These are phyloP conservation scores for Exophiala alcalophila DNA, from an alignment of 2,329 filamentous ascomycete species.

Conservation along the genomic window DNA sequence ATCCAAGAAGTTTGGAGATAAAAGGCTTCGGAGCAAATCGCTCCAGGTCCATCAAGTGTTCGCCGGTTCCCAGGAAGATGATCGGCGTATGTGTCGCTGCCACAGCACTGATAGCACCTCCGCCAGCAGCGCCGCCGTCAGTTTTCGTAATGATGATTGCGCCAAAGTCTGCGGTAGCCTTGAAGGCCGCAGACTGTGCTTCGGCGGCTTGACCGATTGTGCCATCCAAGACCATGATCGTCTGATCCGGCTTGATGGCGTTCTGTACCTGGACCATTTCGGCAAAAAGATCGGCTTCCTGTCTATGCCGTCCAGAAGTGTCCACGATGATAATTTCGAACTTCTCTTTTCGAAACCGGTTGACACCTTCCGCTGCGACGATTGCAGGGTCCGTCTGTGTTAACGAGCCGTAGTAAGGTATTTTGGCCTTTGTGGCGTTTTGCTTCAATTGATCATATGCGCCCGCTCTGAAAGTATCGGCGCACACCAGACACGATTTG, in stretches of 20 bases:
- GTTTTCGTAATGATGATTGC: constrained; percentile 99
- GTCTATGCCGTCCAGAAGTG: constrained; percentile 89
- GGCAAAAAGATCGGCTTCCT: constrained; percentile 91
- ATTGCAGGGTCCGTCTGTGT: constrained; percentile 94
- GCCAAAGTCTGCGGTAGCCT: constrained; percentile 93
- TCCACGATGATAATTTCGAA: constrained; percentile 99
- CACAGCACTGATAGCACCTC: constrained; percentile 95
- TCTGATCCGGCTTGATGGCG: constrained; percentile 89
- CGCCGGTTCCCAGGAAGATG: constrained; percentile 95
- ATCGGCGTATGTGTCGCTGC: constrained; percentile 95
- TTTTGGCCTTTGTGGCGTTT: constrained; percentile 98
- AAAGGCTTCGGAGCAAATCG: constrained; percentile 90
- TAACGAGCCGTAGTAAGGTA: constrained; percentile 94
- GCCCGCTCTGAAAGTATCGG: constrained; percentile 96
- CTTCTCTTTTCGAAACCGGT: constrained; percentile 97
- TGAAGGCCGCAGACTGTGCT: constrained; percentile 92
- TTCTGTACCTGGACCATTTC: constrained; percentile 97
- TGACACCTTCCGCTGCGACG: constrained; percentile 91
- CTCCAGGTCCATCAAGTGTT: constrained; percentile 94
- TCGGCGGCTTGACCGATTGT: constrained; percentile 97
- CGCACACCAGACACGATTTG: constrained; percentile 89
- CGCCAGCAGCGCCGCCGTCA: constrained; percentile 89
- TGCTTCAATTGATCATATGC: constrained; percentile 98
- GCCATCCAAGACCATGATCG: constrained; percentile 95
- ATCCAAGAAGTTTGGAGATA: constrained; percentile 87